Conservation (phyloP, 305 asterid genomes). For the Andrographis paniculata region DNA sequence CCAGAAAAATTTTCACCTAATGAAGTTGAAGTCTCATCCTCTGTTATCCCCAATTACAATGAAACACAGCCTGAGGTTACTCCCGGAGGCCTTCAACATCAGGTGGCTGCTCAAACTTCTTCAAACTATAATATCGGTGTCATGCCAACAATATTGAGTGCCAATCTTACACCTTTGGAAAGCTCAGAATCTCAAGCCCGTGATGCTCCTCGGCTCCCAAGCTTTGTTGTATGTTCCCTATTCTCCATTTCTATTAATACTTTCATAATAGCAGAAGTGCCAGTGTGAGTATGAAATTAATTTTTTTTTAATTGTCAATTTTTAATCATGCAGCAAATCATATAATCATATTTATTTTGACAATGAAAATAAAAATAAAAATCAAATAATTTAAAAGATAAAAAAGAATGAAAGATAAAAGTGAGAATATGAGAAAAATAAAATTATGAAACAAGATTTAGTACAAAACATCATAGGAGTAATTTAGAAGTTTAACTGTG, state of each 20-base stretch:
- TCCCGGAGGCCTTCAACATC: slow-evolving; percentile 30
- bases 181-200: slow-evolving; percentile 47
- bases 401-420: too few species aligned
- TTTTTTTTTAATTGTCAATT: too few species aligned
- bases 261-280: slow-evolving; percentile 8
- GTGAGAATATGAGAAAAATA: too few species aligned
- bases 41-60: slow-evolving; percentile 25
- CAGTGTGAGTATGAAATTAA: too few species aligned
- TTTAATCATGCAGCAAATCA: too few species aligned
- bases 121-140: slow-evolving; percentile 35
- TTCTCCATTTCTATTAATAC: slow-evolving; percentile 3
- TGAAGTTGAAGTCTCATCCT: slow-evolving; percentile 36
- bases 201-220: slow-evolving; percentile 45
- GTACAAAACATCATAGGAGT: too few species aligned
- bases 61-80: slow-evolving; percentile 39
- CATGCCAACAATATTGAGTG: slow-evolving; percentile 36
- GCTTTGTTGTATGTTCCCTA: slow-evolving; percentile 37
- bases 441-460: too few species aligned
- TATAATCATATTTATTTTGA: too few species aligned
- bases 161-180: slow-evolving; percentile 42
- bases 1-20: slow-evolving; percentile 23
- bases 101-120: slow-evolving; percentile 31
- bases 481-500: too few species aligned
- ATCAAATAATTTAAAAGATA: too few species aligned
- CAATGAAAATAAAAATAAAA: too few species aligned